Conservation (phyloP, 805 yeast species). For the Candida verbasci region DNA sequence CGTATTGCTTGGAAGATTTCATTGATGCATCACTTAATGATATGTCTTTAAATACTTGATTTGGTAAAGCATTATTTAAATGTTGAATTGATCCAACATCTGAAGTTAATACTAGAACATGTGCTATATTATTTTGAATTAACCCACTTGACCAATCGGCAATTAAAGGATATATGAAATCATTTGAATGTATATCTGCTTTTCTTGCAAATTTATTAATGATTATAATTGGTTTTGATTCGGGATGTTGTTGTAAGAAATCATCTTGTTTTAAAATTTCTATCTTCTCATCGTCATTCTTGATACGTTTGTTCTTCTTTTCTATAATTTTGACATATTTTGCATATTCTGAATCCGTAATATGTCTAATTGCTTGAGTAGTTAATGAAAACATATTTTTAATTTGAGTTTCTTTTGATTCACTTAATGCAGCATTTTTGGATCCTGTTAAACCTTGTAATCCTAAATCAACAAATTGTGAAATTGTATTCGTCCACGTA, state of each 20-base stretch:
- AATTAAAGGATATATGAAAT: conserved; percentile 64
- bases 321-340: conserved; percentile 21
- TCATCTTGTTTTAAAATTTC: conserved; percentile 66
- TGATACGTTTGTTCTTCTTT: conserved; percentile 14
- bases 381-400: conserved; percentile 75
- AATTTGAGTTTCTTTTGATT: conserved; percentile 74
- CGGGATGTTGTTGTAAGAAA: conserved; percentile 80
- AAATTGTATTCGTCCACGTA: conserved; percentile 82
- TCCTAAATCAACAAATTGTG: conserved; percentile 76
- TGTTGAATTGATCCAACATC: conserved; percentile 74
- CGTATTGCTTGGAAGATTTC: conserved; percentile 65
- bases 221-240: conserved; percentile 78
- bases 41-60: conserved; percentile 75
- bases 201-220: conserved; percentile 67
- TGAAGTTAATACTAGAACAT: conserved; percentile 82
- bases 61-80: conserved; percentile 72
- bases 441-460: conserved; percentile 92
- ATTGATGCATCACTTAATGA: conserved; percentile 77
- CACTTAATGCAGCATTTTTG: conserved; percentile 85
- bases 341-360: conserved; percentile 36
- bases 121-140: conserved; percentile 76
- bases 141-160: conserved; percentile 88
- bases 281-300: conserved; percentile 15
- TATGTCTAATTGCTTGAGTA: conserved; percentile 65
- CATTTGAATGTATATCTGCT: conserved; percentile 44